Evolutionary conservation across 805 yeast genomes (phyloP), one percentile per base, ranked within the genome.

Genomic region (Candida caryicola): DNA sequence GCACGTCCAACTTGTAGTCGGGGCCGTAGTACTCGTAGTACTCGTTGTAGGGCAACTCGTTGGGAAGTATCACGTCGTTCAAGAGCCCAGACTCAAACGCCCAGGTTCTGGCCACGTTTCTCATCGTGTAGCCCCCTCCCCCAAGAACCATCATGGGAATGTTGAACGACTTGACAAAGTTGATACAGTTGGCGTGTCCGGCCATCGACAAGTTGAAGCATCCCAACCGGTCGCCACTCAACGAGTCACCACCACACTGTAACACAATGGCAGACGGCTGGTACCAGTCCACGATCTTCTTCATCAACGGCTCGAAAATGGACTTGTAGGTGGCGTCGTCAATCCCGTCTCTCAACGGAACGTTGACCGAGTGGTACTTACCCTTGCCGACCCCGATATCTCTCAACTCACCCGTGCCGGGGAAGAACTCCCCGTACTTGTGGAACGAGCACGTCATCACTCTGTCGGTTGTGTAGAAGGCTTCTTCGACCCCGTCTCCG

Each of bases 21-120:
- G 99, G 99, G 0, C 97, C 98, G 62, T 85, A 91, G 68, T 91
- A 91, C 65, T 91, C 98, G 66, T 87, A 91, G 67, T 91, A 91
- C 60, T 91, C 98, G 60, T 91, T 90, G 71, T 88, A 90, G 3
- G 97, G 97, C 85, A 46, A 41, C 31, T 44, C 48, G 46, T 52
- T 39, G 17, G 87, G 85, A 51, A 91, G 67, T 33, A 82, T 73
- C 10, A 83, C 87, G 50, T 86, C 83, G 48, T 93, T 82, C 56
- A 91, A 73, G 18, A 93, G 73, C 25, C 96, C 91, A 0, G 96
- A 82, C 63, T 93, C 99, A 55, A 74, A 90, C 2, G 96, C 79
- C 98, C 99, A 91, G 9, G 95, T 77, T 50, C 99, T 73, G 4
- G 97, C 88, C 34, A 93, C 99, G 59, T 93, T 93, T 60, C 97